Evolutionary conservation across 2,329 filamentous ascomycete genomes (phyloP).

Genomic region (Ceratocystis harringtonii): DNA sequence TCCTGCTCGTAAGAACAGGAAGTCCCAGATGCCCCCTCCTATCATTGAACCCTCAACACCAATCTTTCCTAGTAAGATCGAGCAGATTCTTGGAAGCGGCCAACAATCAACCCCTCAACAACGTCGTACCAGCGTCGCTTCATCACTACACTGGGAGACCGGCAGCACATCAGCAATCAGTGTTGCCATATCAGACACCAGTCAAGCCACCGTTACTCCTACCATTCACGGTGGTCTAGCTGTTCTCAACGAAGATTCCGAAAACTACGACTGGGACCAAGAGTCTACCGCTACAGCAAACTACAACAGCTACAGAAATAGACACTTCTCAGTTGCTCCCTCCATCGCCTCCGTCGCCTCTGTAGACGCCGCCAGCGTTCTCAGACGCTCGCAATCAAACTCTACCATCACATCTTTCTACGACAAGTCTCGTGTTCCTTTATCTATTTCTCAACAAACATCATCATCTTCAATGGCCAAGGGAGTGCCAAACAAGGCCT

Average conservation of each 20-base stretch:
- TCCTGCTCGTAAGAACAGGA: conserved; percentile 14
- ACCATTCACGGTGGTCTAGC: conserved; percentile 4
- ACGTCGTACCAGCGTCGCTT: conserved; percentile 11
- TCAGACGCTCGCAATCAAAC: conserved; percentile 36
- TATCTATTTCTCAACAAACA: conserved; percentile 44
- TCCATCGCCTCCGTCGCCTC: conserved; percentile 18
- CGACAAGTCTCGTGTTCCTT: conserved; percentile 39
- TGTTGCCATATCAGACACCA: conserved; percentile 11
- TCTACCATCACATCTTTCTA: conserved; percentile 44
- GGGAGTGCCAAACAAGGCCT: conserved; percentile 35
- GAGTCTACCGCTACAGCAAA: conserved; percentile 11
- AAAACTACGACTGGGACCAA: conserved; percentile 13
- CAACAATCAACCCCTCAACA: conserved; percentile 5
- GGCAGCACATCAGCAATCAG: conserved; percentile 11
- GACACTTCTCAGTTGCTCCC: conserved; percentile 16
- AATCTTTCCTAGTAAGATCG: conserved; percentile 11
- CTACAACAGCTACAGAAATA: conserved; percentile 6
- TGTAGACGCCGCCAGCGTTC: conserved; percentile 30
- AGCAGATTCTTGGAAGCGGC: conserved; percentile 15
- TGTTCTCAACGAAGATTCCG: conserved; percentile 13
- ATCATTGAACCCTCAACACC: conserved; percentile 6
- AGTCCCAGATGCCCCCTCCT: conserved; percentile 13
- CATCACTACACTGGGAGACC: conserved; percentile 12
- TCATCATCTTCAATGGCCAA: conserved; percentile 44
- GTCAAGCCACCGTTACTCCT: conserved; percentile 8